Base-by-base conservation (phyloP, 2,329 filamentous ascomycete genomes). In the Diplodia corticola region DNA sequence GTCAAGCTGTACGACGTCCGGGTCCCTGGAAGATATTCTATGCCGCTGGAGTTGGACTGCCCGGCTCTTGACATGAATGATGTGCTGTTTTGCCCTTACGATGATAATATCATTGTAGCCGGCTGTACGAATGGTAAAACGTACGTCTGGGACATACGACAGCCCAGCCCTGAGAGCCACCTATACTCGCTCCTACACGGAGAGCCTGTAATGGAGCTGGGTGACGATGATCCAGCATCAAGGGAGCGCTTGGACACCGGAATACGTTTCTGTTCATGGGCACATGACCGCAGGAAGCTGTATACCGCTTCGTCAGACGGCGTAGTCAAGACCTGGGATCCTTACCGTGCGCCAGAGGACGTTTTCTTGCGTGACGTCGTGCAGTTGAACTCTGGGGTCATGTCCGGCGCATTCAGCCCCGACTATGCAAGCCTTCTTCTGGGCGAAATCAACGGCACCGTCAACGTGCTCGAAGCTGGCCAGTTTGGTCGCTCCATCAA, bases 301-400 rank as follows among this genome's bases (percentile, higher is more conserved):
- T 88, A 85, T 72, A 86, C 84, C 26, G 87, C 86, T 17, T 84
- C 84, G 5, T 88, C 86, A 4, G 87, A 89, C 71, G 87, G 87
- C 3, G 76, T 84, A 0, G 76, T 89, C 46, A 88, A 87, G 67
- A 77, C 79, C 3, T 89, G 87, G 87, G 82, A 89, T 71, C 82
- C 87, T 2, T 81, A 83, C 51, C 79, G 80, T 10, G 79, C 84
- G 1, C 73, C 80, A 0, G 79, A 84, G 51, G 81, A 88, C 73
- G 80, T 80, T 0, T 80, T 83, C 37, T 74, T 87, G 24, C 77
- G 80, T n/a, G 81, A 88, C 67, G 73, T 85, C 1, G 78, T 80
- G 1, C 77, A 74, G 0, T 75, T 85, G 10, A 71, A 80, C 4
- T 83, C 84, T 3, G 86, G 84, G 1, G 80, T 89, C 53, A 86